Conservation (phyloP, 1,284 basidiomycete genomes). For the Heliocybe sulcata region DNA sequence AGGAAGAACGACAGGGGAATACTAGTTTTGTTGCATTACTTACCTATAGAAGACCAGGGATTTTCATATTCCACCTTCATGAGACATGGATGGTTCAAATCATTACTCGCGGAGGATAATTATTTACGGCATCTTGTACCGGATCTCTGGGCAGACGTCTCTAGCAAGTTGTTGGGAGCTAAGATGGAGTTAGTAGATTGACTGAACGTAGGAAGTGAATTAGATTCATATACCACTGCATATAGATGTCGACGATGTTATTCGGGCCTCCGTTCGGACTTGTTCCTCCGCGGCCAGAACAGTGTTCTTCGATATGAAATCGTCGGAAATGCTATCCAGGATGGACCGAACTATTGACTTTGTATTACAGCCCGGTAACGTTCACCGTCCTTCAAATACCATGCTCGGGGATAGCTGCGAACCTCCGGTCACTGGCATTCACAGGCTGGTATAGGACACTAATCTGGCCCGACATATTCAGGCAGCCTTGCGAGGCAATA, state of each 20-base stretch:
- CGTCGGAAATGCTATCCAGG: background rate
- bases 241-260: slow-evolving; percentile 1
- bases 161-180: background rate
- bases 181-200: background rate
- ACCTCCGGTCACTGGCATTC: background rate
- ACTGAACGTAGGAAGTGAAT: background rate
- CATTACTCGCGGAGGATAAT: background rate
- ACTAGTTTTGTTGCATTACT: background rate
- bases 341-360: slow-evolving; percentile 1
- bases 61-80: slow-evolving; percentile 4
- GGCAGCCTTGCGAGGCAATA: background rate
- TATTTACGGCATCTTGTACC: slow-evolving; percentile 1
- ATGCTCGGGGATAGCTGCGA: background rate
- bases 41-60: background rate
- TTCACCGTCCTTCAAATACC: background rate
- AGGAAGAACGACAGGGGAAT: background rate
- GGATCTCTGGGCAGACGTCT: too few relatives aligned
- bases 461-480: background rate
- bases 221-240: slow-evolving; percentile 1
- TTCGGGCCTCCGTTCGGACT: background rate
- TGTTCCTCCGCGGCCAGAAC: background rate
- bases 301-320: background rate
- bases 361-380: background rate
- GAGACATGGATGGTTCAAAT: slow-evolving; percentile 2
- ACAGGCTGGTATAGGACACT: background rate